Percentiles rank a stretch among this genome's conserved stretches.
These are phyloP conservation scores for Porphyrellus cyaneotinctus DNA, from an alignment of 768 basidiomycete species.

Conservation along the genomic window DNA sequence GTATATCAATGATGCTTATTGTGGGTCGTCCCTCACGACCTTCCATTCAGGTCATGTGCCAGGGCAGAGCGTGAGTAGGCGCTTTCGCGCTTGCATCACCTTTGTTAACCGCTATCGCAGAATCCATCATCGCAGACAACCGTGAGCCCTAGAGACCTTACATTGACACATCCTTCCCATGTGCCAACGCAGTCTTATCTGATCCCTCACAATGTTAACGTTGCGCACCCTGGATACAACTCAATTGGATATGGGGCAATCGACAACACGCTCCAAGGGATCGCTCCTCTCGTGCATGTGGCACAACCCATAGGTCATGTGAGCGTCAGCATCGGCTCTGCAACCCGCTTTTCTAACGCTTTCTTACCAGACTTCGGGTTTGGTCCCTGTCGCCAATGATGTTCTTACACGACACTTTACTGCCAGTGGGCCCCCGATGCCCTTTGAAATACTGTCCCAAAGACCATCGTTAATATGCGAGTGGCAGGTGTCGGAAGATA, in stretches of 20 bases:
- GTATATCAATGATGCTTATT: neutral
- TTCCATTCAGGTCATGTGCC: neutral
- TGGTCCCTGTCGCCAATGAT: neutral
- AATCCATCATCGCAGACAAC: neutral
- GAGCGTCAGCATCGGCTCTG: neutral
- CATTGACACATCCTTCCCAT: neutral
- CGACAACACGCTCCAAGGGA: neutral
- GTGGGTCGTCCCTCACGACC: neutral
- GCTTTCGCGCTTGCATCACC: neutral
- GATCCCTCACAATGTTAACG: neutral
- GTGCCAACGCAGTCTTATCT: neutral
- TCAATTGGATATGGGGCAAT: neutral
- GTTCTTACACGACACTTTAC: neutral
- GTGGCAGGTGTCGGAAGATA: neutral
- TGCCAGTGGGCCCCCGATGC: neutral
- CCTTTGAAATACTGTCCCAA: neutral
- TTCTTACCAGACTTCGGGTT: neutral
- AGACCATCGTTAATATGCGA: neutral
- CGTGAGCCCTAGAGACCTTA: neutral
- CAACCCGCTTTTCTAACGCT: neutral
- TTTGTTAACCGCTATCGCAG: neutral
- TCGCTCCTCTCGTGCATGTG: neutral
- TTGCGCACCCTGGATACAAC: neutral
- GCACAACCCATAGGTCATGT: slow-evolving; percentile 1
- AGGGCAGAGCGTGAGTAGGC: slow-evolving; percentile 7